Percentiles rank a stretch among this genome's conserved stretches.
These are phyloP conservation scores for Dinochytrium kinnereticum DNA, from an alignment of 371 early-diverging fungal species.

Conservation along the genomic window DNA sequence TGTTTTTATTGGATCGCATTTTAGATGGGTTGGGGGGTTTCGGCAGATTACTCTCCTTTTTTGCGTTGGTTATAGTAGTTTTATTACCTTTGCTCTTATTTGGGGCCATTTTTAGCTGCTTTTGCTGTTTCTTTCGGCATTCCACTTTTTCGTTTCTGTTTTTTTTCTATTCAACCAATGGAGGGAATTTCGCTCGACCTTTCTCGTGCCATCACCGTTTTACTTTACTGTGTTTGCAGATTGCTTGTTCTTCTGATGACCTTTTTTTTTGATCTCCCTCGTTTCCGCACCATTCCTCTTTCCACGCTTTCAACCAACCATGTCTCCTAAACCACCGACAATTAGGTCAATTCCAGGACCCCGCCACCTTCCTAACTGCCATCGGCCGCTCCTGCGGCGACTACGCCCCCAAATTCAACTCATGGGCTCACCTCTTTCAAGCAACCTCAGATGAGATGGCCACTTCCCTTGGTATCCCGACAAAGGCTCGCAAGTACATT, in stretches of 20 bases:
- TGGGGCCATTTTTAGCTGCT: no score
- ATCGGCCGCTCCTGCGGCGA: slow-evolving; percentile 60
- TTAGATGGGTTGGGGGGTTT: not conserved
- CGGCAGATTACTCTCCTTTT: not conserved
- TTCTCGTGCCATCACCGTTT: not conserved
- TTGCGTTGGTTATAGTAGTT: not conserved
- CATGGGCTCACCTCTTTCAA: slow-evolving; percentile 65
- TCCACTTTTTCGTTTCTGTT: not conserved
- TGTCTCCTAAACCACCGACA: not conserved
- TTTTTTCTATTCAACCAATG: not conserved
- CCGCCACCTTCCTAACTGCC: slow-evolving; percentile 55
- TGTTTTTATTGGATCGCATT: not conserved
- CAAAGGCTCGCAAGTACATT: slow-evolving; percentile 57
- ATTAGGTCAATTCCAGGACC: slow-evolving; percentile 41
- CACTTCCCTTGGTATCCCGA: slow-evolving; percentile 52
- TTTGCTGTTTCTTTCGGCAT: not conserved
- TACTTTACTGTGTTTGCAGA: not conserved
- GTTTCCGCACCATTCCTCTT: no score
- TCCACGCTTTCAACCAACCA: no score
- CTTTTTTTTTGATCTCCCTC: not conserved
- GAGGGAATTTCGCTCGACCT: not conserved
- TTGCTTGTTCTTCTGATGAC: not conserved
- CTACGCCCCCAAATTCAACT: slow-evolving; percentile 61
- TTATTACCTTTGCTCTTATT: not conserved
- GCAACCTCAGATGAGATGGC: slow-evolving; percentile 58